phyloP scores from a whole-genome alignment of 176 grass and related monocot species.

The Alloteropsis semialata region DNA sequence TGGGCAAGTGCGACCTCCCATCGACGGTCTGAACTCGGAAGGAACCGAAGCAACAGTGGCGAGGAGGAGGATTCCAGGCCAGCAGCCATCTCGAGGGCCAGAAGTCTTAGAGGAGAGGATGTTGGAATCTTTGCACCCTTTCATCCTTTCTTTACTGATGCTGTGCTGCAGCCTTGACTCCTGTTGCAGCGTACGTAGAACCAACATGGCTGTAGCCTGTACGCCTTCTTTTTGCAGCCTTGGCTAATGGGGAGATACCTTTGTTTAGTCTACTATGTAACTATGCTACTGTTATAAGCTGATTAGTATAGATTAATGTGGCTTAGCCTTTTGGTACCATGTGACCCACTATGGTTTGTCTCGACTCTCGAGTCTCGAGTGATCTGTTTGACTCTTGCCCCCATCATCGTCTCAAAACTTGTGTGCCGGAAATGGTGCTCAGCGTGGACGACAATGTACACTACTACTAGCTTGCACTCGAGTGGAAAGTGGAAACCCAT shows the following conservation, averaged over 20 bases:
- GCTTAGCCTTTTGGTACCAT: conserved; percentile 12
- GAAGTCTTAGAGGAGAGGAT: neutral
- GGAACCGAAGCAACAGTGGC: conserved; percentile 20
- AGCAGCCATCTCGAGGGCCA: neutral
- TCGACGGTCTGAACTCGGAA: conserved; percentile 59
- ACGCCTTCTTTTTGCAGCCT: conserved; percentile 23
- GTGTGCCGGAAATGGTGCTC: conserved; percentile 27
- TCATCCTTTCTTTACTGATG: neutral
- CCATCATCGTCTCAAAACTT: neutral
- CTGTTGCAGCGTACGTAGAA: neutral
- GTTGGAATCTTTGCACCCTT: conserved; percentile 27
- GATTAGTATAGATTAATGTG: conserved; percentile 11
- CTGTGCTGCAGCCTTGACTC: neutral
- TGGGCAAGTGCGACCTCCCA: conserved; percentile 65
- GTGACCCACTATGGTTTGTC: conserved; percentile 12
- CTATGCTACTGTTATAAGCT: conserved; percentile 10
- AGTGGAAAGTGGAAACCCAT: neutral
- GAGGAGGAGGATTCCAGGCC: neutral
- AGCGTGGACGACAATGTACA: conserved; percentile 28
- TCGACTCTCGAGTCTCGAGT: neutral
- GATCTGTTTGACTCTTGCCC: conserved; percentile 12
- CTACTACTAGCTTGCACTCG: neutral
- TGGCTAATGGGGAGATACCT: conserved; percentile 16
- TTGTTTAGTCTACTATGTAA: conserved; percentile 51
- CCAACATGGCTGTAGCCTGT: neutral